phyloP scores from a whole-genome alignment of 1,284 basidiomycete species.

The Thecaphora thlaspeos region DNA sequence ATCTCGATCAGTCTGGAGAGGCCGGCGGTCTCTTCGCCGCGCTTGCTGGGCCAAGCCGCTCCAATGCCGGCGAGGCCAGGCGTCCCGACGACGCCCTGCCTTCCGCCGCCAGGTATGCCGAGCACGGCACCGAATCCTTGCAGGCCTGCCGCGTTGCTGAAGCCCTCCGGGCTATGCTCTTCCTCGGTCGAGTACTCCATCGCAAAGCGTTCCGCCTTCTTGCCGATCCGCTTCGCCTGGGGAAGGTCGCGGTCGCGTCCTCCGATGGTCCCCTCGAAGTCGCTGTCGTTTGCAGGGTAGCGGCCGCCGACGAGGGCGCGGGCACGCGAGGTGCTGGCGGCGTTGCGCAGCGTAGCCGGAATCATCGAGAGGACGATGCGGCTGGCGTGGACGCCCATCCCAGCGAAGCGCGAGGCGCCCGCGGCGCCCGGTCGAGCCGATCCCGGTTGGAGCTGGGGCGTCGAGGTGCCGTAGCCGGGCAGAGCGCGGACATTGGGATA shows the following conservation, averaged over 20 bases:
- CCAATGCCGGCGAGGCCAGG: conserved; percentile 29
- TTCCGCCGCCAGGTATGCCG: not conserved
- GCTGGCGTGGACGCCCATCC: conserved; percentile 23
- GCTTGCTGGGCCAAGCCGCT: conserved; percentile 13
- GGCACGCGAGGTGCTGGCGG: conserved; percentile 15
- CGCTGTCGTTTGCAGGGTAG: conserved; percentile 33
- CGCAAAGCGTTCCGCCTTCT: conserved; percentile 24
- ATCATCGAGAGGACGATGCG: conserved; percentile 31
- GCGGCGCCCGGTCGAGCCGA: conserved; percentile 12
- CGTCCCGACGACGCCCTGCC: conserved; percentile 10
- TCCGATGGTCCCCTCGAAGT: conserved; percentile 48
- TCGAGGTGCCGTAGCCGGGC: conserved; percentile 3
- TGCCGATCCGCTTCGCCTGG: conserved; percentile 30
- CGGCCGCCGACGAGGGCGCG: too few relatives aligned
- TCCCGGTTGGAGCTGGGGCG: conserved; percentile 10
- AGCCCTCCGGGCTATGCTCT: conserved; percentile 11
- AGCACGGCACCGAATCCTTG: too few relatives aligned
- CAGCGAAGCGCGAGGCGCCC: conserved; percentile 24
- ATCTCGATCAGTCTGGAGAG: not conserved
- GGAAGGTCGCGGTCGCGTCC: conserved; percentile 40
- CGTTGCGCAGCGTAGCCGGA: conserved; percentile 23
- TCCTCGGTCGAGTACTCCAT: conserved; percentile 31
- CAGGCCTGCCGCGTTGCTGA: not conserved
- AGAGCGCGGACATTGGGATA: conserved; percentile 2
- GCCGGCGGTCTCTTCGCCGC: not conserved